Conservation (phyloP, 768 basidiomycete species). For the Pisolithus microcarpus region DNA sequence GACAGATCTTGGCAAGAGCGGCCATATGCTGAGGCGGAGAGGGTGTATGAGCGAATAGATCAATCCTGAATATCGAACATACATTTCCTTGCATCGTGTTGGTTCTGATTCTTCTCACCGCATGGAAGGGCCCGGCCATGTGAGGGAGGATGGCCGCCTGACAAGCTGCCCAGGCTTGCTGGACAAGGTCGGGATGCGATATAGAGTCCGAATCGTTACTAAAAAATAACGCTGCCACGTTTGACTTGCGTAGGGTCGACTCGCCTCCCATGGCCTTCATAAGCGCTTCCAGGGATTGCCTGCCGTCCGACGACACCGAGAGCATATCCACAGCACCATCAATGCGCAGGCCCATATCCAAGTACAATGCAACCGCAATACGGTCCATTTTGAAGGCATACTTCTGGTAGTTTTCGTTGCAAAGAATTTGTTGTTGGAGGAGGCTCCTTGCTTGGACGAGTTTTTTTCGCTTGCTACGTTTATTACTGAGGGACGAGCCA, state of each 20-base stretch:
- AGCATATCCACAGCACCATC: conserved; percentile 35
- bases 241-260: conserved; percentile 16
- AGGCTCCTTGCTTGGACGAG: conserved; percentile 11
- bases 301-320: conserved; percentile 21
- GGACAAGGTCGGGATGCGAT: conserved; percentile 20
- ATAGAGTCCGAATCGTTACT: conserved; percentile 15
- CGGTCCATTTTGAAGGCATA: conserved; percentile 42
- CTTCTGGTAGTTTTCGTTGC: conserved; percentile 23
- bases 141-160: conserved; percentile 23
- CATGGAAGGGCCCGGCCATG: conserved; percentile 13
- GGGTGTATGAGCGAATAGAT: neutral
- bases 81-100: conserved; percentile 26
- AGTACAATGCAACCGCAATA: conserved; percentile 32
- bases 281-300: conserved; percentile 29
- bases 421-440: conserved; percentile 29
- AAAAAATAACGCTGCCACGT: conserved; percentile 27
- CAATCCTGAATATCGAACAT: neutral
- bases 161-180: conserved; percentile 42
- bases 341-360: conserved; percentile 33
- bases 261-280: conserved; percentile 35
- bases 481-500: neutral
- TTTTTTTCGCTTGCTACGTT: neutral
- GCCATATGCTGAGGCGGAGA: conserved; percentile 31
- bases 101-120: conserved; percentile 17
- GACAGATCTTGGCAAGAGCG: conserved; percentile 40